Percentiles rank a stretch among this genome's conserved stretches.
Evolutionary conservation across 805 yeast genomes (phyloP).

Genomic region (Kazachstania psychrophila): DNA sequence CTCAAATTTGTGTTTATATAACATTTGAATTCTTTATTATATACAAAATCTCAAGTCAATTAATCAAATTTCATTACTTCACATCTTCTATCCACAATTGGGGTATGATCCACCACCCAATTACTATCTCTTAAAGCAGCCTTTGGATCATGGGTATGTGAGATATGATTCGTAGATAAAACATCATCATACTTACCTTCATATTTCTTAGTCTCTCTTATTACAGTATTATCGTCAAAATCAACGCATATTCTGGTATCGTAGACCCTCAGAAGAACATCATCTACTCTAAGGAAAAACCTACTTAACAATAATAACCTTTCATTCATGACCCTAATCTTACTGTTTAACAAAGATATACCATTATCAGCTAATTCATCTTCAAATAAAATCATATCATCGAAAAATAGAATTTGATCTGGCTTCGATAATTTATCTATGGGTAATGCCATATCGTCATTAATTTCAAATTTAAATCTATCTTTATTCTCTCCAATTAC

Average conservation of each 20-base stretch:
- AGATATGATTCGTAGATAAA: constrained; percentile 39
- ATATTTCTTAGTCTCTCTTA: constrained; percentile 71
- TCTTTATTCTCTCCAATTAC: constrained; percentile 13
- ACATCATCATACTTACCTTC: constrained; percentile 47
- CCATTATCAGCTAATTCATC: constrained; percentile 98
- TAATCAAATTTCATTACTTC: constrained; percentile 26
- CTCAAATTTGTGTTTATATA: neutral
- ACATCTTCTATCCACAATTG: constrained; percentile 33
- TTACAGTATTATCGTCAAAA: constrained; percentile 40
- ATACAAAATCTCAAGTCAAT: neutral
- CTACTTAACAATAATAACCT: constrained; percentile 67
- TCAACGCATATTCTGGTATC: constrained; percentile 84
- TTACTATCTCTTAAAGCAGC: constrained; percentile 67
- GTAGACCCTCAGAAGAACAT: constrained; percentile 71
- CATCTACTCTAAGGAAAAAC: constrained; percentile 80
- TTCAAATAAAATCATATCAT: constrained; percentile 80
- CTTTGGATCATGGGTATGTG: constrained; percentile 59
- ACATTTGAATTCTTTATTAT: neutral
- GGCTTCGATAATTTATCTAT: constrained; percentile 56
- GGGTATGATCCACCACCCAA: constrained; percentile 68
- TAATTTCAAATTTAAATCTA: constrained; percentile 15
- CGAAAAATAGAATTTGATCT: constrained; percentile 83
- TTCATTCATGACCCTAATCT: constrained; percentile 81
- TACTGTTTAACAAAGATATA: constrained; percentile 63
- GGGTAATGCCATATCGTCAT: constrained; percentile 45